Evolutionary conservation across 2,329 filamentous ascomycete genomes (phyloP).

Genomic region (Aspergillus hortae): DNA sequence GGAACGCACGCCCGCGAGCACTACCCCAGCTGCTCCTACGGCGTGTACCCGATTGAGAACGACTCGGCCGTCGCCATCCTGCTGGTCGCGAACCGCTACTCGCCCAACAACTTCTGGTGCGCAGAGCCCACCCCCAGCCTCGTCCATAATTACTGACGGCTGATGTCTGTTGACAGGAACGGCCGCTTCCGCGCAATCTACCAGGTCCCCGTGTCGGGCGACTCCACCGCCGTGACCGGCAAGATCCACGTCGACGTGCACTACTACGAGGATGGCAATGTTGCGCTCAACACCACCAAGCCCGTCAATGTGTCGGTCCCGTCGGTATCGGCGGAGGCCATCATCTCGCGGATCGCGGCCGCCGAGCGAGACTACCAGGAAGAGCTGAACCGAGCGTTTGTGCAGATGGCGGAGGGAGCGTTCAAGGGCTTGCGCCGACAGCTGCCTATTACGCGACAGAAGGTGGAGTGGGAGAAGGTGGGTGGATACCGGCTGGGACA

Average conservation of each 20-base stretch:
- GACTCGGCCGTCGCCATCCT: conserved; percentile 75
- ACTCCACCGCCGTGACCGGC: conserved; percentile 62
- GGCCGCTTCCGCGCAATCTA: conserved; percentile 93
- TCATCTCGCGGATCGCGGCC: conserved; percentile 72
- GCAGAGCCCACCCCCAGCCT: conserved; percentile 8
- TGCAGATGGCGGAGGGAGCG: conserved; percentile 81
- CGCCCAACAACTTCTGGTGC: conserved; percentile 95
- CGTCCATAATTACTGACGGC: not conserved
- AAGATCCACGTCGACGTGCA: conserved; percentile 91
- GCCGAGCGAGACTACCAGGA: conserved; percentile 94
- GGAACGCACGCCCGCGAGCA: conserved; percentile 78
- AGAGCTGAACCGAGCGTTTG: conserved; percentile 88
- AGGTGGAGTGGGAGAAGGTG: conserved; percentile 99
- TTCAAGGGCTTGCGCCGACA: conserved; percentile 93
- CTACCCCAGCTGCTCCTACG: conserved; percentile 75
- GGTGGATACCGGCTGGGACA: conserved; percentile 83
- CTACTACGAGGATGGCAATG: conserved; percentile 99
- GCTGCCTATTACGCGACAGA: conserved; percentile 92
- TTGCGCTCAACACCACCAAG: conserved; percentile 87
- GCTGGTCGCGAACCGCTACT: conserved; percentile 94
- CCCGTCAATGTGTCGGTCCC: conserved; percentile 61
- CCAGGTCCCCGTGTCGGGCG: conserved; percentile 62
- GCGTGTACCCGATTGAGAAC: conserved; percentile 75
- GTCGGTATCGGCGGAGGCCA: conserved; percentile 62
- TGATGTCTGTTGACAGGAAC: conserved; percentile 58